These are phyloP conservation scores for Diaporthe batatas DNA, from an alignment of 2,329 filamentous ascomycete genomes.

Conservation along the genomic window DNA sequence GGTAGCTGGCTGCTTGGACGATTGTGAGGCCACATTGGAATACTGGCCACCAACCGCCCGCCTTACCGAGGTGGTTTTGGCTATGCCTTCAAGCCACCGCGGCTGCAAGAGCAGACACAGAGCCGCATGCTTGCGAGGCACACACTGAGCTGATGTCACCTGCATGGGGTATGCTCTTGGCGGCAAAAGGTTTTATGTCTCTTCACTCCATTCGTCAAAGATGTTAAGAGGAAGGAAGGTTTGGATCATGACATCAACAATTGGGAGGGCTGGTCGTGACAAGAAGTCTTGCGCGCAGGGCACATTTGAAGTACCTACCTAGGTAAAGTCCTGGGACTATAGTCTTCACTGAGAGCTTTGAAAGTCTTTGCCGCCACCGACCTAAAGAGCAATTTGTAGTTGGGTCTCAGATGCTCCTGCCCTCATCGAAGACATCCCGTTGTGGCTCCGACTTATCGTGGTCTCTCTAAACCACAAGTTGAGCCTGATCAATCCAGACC, in stretches of 20 bases:
- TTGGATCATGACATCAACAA: not conserved
- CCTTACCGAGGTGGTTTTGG: not conserved
- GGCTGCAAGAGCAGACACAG: not conserved
- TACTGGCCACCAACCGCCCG: not conserved
- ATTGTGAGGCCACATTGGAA: too few species aligned
- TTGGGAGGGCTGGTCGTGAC: too few species aligned
- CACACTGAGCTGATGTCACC: not conserved
- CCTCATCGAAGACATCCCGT: not conserved
- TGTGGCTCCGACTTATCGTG: not conserved
- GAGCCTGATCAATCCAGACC: accelerated
- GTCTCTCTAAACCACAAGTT: too few species aligned
- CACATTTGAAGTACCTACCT: too few species aligned
- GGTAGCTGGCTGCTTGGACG: not conserved
- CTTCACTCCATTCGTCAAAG: too few species aligned
- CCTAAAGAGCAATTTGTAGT: too few species aligned
- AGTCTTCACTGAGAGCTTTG: too few species aligned
- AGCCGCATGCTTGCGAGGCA: not conserved
- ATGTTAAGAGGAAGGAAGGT: too few species aligned
- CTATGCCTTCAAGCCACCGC: not conserved
- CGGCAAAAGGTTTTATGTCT: not conserved
- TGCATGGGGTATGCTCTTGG: not conserved
- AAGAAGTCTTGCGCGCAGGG: accelerated
- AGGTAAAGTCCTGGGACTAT: too few species aligned
- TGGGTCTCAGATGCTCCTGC: too few species aligned
- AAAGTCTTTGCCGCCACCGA: too few species aligned